Percentiles rank a stretch among this genome's conserved stretches.
Evolutionary conservation across 352 stramenopile genomes (phyloP).

Genomic region (Elongisporangium undulatum): DNA sequence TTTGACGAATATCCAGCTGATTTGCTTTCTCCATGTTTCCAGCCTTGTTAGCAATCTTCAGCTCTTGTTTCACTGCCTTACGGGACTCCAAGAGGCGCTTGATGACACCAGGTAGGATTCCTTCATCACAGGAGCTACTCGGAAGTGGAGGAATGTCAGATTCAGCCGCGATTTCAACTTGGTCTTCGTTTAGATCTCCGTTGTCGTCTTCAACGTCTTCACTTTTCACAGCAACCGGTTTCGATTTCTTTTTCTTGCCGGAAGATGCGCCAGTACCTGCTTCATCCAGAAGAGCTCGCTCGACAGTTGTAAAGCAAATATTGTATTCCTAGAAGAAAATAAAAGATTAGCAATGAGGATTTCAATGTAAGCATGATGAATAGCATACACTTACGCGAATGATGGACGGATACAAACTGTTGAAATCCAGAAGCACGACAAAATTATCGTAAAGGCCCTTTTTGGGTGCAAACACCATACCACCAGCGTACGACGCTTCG

Average conservation of each 20-base stretch:
- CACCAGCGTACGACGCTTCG: constrained; percentile 96
- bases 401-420: constrained; percentile 99
- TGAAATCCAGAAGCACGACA: constrained; percentile 99
- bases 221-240: constrained; percentile 65
- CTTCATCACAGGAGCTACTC: constrained; percentile 69
- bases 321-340: constrained; percentile 96
- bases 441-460: constrained; percentile 99
- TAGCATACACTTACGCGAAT: constrained; percentile 76
- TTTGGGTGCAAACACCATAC: constrained; percentile 99
- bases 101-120: constrained; percentile 96
- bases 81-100: constrained; percentile 97
- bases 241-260: constrained; percentile 54
- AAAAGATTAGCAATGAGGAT: constrained; percentile 2
- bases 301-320: constrained; percentile 99
- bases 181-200: constrained; percentile 22
- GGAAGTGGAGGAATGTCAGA: constrained; percentile 85
- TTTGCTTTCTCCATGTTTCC: constrained; percentile 80
- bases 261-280: constrained; percentile 17
- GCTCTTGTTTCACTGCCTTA: constrained; percentile 95
- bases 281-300: constrained; percentile 75
- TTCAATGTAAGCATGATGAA: constrained; percentile 2
- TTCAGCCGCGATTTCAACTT: constrained; percentile 57
- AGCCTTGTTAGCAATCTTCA: constrained; percentile 92
- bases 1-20: constrained; percentile 98
- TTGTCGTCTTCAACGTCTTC: constrained; percentile 70